Percentiles rank a stretch among this genome's conserved stretches.
Evolutionary conservation across 2,329 filamentous ascomycete genomes (phyloP).

Genomic region (Diplocarpon rosae): DNA sequence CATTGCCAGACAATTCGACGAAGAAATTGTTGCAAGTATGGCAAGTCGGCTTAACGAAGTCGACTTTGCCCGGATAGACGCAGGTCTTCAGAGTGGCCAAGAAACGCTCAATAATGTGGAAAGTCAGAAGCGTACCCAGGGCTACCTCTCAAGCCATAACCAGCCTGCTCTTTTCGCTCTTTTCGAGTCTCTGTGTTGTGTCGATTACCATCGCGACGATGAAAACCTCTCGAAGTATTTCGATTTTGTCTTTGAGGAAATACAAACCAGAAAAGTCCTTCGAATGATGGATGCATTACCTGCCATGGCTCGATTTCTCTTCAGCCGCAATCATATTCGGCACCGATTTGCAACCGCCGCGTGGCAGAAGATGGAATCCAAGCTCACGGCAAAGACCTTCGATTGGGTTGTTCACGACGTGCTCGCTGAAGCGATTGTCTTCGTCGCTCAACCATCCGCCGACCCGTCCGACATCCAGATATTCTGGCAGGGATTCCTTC

Average conservation of each 20-base stretch:
- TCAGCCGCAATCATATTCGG: slow-evolving; percentile 55
- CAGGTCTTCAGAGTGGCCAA: slow-evolving; percentile 46
- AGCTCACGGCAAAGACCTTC: slow-evolving; percentile 63
- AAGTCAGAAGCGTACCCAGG: slow-evolving; percentile 19
- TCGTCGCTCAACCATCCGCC: slow-evolving; percentile 44
- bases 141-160: slow-evolving; percentile 29
- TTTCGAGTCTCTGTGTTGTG: slow-evolving; percentile 80
- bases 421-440: slow-evolving; percentile 54
- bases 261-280: slow-evolving; percentile 69
- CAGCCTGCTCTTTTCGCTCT: slow-evolving; percentile 63
- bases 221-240: slow-evolving; percentile 37
- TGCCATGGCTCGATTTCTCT: slow-evolving; percentile 76
- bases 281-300: slow-evolving; percentile 68
- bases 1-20: slow-evolving; percentile 28
- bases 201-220: slow-evolving; percentile 54
- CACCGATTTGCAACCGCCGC: slow-evolving; percentile 54
- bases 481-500: slow-evolving; percentile 70
- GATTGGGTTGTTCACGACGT: slow-evolving; percentile 77
- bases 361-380: slow-evolving; percentile 54
- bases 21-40: slow-evolving; percentile 41
- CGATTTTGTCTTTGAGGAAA: slow-evolving; percentile 70
- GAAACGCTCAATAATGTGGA: slow-evolving; percentile 34
- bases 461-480: slow-evolving; percentile 43
- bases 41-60: slow-evolving; percentile 45
- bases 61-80: slow-evolving; percentile 51